Base-by-base conservation (phyloP, 2,329 filamentous ascomycete genomes). In the Cadophora sp. region DNA sequence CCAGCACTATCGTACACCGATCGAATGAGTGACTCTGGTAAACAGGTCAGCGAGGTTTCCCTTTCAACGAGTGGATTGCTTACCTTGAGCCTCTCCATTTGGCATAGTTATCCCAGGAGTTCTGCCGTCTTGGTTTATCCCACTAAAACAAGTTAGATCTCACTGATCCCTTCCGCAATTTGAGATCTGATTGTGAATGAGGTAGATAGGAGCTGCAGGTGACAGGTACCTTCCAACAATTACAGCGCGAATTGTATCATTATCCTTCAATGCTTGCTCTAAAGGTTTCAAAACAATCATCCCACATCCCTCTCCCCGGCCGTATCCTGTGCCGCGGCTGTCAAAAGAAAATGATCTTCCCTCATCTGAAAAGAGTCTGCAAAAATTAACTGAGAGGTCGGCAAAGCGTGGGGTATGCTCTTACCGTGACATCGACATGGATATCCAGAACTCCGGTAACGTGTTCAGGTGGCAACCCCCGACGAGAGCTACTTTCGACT, bases 211-310 rank as follows among this genome's bases (percentile, higher is more conserved):
- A 22, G 2, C 2, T 14, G 24, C 22, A 7, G 5, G 34, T 11
- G 19, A 0, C 11, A 64, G 34, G 12, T 29, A 64, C 61, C 61
- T 64, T 34, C 51, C 79, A 27, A 79, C 74, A 40, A 85, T 83
- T 1, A 85, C 75, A 3, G 80, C 80, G 4, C 80, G 77, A 31
- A 85, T 81, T 0, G 75, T 75, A 69, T 86, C 80, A 8, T 78
- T 77, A 55, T 82, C 80, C 46, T 74, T 73, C 16, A 84, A 50
- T 1, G 83, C 83, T 53, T 80, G 75, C 14, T 80, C 79, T 4
- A 91, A 78, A 1, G 82, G 83, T 77, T 91, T 91, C 60, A 91
- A 74, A 3, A 91, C 73, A 1, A 91, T 76, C n/a, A 86, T 81
- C 0, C 83, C 87, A 31, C 86, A 81, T 0, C 89, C 89, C 73